These are phyloP conservation scores for Ustulina deusta DNA, from an alignment of 2,329 filamentous ascomycete genomes.

Conservation along the genomic window DNA sequence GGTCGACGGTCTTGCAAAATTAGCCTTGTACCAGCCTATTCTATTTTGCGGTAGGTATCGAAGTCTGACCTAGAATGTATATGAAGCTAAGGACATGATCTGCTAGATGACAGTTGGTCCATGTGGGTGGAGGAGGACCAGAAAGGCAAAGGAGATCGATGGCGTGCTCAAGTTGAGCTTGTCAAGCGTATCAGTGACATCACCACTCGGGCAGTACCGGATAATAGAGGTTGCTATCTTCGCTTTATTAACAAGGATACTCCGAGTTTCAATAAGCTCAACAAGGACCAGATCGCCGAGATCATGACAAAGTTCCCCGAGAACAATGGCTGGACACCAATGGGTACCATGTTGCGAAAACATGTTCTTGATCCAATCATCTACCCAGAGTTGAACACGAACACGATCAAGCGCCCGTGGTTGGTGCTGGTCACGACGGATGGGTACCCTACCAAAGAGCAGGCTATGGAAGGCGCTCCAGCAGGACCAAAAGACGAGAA, in stretches of 20 bases:
- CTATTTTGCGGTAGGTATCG: too few relatives aligned
- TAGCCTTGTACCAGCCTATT: too few relatives aligned
- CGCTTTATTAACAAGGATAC: conserved; percentile 37
- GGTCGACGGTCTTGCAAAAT: too few relatives aligned
- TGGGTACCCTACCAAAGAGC: conserved; percentile 34
- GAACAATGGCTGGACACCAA: conserved; percentile 34
- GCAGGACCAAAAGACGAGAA: conserved; percentile 21
- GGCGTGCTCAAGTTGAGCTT: conserved; percentile 32
- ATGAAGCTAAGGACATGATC: too few relatives aligned
- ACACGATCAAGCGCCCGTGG: conserved; percentile 32
- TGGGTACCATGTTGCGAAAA: conserved; percentile 32
- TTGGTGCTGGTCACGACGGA: conserved; percentile 37
- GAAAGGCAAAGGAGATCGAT: conserved; percentile 35
- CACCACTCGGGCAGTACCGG: conserved; percentile 32
- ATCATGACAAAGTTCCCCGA: too few relatives aligned
- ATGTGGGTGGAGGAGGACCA: conserved; percentile 14
- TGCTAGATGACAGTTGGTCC: too few relatives aligned
- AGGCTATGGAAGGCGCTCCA: conserved; percentile 17
- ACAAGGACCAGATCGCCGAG: conserved; percentile 12
- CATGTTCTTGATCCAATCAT: conserved; percentile 38
- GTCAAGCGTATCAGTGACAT: conserved; percentile 37
- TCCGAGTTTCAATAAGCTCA: conserved; percentile 28
- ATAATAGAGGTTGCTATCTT: conserved; percentile 34
- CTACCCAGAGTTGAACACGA: conserved; percentile 21
- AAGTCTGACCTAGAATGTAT: too few relatives aligned